phyloP scores from a whole-genome alignment of 2,329 filamentous ascomycete genomes.

The Podosphaera fusca region DNA sequence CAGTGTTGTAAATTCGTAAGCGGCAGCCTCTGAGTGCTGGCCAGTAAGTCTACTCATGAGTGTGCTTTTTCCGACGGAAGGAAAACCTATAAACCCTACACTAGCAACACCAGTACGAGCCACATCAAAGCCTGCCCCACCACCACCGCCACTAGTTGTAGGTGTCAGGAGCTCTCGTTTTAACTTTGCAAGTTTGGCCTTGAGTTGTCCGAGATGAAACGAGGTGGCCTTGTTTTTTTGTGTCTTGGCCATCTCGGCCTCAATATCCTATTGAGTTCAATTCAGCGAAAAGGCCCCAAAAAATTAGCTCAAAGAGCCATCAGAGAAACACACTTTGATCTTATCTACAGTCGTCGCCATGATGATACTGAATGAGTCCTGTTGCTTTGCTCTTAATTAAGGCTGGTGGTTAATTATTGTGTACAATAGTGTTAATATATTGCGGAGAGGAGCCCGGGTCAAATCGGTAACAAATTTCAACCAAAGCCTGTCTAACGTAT shows the following conservation, averaged over 20 bases:
- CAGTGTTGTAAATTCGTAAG: slow-evolving; percentile 96
- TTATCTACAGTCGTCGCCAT: slow-evolving; percentile 98
- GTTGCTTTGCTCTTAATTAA: neutral
- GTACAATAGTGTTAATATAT: no score
- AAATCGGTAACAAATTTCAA: no score
- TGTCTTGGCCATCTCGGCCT: slow-evolving; percentile 91
- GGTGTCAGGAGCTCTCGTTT: slow-evolving; percentile 90
- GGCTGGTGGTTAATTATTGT: neutral
- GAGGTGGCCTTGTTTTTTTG: slow-evolving; percentile 96
- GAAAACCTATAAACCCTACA: slow-evolving; percentile 94
- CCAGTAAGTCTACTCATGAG: slow-evolving; percentile 87
- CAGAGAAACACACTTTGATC: slow-evolving; percentile 41
- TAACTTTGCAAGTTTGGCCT: slow-evolving; percentile 93
- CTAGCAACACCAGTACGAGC: slow-evolving; percentile 92
- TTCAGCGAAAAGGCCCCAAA: neutral
- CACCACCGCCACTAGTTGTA: slow-evolving; percentile 59
- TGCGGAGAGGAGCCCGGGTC: no score
- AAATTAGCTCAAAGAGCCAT: neutral
- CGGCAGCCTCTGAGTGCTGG: slow-evolving; percentile 89
- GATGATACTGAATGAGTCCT: slow-evolving; percentile 16
- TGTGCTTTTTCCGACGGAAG: slow-evolving; percentile 94
- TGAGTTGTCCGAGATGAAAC: slow-evolving; percentile 84
- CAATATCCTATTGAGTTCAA: slow-evolving; percentile 34
- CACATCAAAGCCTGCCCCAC: slow-evolving; percentile 82
- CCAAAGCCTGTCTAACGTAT: no score